These are phyloP conservation scores for Pythium guiyangense DNA, from an alignment of 352 stramenopile genomes.

Conservation along the genomic window DNA sequence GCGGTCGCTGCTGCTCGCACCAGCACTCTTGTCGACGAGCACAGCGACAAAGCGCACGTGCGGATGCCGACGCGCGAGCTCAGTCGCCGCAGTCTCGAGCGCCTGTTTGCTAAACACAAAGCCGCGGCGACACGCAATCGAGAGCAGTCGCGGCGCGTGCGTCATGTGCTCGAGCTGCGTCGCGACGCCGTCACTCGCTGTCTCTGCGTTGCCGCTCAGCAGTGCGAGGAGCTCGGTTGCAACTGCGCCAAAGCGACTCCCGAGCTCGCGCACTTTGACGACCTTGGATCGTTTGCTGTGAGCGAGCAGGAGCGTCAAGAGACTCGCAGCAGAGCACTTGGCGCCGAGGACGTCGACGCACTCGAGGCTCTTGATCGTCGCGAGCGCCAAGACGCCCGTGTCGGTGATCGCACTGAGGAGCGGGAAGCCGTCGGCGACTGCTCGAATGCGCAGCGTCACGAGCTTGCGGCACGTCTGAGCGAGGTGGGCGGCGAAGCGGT, in stretches of 20 bases:
- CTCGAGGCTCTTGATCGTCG: slow-evolving; percentile 14
- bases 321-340: slow-evolving; percentile 21
- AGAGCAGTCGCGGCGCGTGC: slow-evolving; percentile 17
- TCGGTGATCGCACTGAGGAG: slow-evolving; percentile 32
- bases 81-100: slow-evolving; percentile 21
- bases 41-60: slow-evolving; percentile 33
- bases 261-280: slow-evolving; percentile 29
- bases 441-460: slow-evolving; percentile 28
- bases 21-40: slow-evolving; percentile 22
- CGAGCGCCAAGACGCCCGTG: slow-evolving; percentile 21
- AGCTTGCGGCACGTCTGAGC: slow-evolving; percentile 19
- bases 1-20: no score
- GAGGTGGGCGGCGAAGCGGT: slow-evolving; percentile 30
- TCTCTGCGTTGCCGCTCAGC: no score
- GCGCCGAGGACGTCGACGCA: slow-evolving; percentile 34
- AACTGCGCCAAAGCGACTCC: slow-evolving; percentile 35
- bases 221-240: slow-evolving; percentile 26
- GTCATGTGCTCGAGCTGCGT: no score
- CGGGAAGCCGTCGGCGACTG: slow-evolving; percentile 19
- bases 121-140: slow-evolving; percentile 29
- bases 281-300: background rate
- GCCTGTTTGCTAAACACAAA: slow-evolving; percentile 32
- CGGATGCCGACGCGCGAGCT: slow-evolving; percentile 14
- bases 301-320: slow-evolving; percentile 19
- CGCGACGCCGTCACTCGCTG: no score